These are phyloP conservation scores for Nicotiana undulata DNA, from an alignment of 257 asterid species.

Conservation along the genomic window DNA sequence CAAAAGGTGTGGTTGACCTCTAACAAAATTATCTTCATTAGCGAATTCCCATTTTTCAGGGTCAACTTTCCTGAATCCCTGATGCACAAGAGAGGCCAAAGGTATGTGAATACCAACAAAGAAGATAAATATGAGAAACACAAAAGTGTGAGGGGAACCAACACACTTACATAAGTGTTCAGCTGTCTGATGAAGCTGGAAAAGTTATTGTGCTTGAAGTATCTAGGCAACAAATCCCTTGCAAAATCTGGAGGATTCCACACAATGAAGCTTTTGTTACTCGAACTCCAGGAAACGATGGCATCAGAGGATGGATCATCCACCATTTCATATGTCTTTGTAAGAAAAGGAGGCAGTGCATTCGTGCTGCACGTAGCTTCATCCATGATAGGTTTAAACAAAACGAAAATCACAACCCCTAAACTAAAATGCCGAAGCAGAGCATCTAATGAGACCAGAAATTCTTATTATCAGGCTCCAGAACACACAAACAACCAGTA, in stretches of 20 bases:
- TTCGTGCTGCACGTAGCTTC: constrained; percentile 51
- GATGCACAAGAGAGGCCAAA: constrained; percentile 10
- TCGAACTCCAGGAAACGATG: constrained; percentile 73
- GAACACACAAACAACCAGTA: too few species aligned
- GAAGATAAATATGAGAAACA: not conserved
- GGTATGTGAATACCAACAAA: not conserved
- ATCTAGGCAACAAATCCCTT: constrained; percentile 61
- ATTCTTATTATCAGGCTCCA: too few species aligned
- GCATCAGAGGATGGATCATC: constrained; percentile 61
- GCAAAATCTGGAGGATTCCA: constrained; percentile 79
- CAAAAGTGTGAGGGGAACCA: not conserved
- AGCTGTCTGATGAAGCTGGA: constrained; percentile 92
- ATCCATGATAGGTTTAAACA: constrained; percentile 43
- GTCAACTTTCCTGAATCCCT: constrained; percentile 91
- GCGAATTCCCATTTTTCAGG: constrained; percentile 95
- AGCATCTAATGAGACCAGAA: not conserved
- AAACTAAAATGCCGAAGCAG: not conserved
- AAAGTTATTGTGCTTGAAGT: constrained; percentile 86
- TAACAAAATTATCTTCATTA: constrained; percentile 57
- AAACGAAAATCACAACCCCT: constrained; percentile 7
- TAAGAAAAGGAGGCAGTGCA: constrained; percentile 75
- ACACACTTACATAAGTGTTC: constrained; percentile 67
- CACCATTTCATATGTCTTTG: constrained; percentile 89
- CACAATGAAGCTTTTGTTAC: constrained; percentile 64
- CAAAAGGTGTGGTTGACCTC: constrained; percentile 68